Evolutionary conservation across 768 basidiomycete genomes (phyloP).

Genomic region (Tubosaeta brunneosetosa): DNA sequence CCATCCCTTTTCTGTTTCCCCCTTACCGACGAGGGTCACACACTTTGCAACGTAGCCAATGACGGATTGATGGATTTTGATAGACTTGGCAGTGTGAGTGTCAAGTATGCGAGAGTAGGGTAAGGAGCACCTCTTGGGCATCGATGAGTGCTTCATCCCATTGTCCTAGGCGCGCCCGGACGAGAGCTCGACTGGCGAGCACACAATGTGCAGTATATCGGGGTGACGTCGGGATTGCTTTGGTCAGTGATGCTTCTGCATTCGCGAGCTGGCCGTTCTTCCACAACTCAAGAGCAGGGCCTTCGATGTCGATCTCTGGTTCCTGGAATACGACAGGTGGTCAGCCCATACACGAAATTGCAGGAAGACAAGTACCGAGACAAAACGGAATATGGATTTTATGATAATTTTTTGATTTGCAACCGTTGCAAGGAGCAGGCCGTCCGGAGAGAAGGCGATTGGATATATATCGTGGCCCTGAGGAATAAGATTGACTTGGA

Average conservation of each 20-base stretch:
- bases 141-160: slow-evolving; percentile 1
- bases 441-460: background rate
- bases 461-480: background rate
- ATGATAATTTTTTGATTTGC: background rate
- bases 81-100: background rate
- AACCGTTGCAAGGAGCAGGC: background rate
- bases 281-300: background rate
- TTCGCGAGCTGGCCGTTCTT: background rate
- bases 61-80: background rate
- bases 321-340: background rate
- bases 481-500: background rate
- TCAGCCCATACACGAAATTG: background rate
- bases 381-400: background rate
- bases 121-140: background rate
- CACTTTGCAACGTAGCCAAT: background rate
- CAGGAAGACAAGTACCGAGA: background rate
- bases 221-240: background rate
- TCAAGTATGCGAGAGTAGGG: background rate
- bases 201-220: background rate
- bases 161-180: background rate
- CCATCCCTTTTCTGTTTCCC: background rate
- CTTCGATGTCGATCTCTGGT: background rate
- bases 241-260: background rate
- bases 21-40: background rate
- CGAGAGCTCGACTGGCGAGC: slow-evolving; percentile 1